Conservation (phyloP, 345 rosid genomes). For the Erysimum cheiranthoides region DNA sequence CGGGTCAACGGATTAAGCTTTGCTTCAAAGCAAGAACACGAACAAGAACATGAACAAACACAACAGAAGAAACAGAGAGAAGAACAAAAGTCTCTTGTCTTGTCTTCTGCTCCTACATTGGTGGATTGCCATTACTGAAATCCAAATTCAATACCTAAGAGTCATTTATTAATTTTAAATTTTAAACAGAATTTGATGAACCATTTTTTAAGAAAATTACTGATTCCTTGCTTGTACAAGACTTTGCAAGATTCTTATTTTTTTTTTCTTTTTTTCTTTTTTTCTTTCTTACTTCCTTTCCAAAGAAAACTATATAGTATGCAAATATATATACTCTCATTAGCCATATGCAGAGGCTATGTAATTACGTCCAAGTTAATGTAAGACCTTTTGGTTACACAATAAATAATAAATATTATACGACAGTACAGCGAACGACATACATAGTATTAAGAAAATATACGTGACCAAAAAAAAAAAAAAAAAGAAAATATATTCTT, state of each 20-base stretch:
- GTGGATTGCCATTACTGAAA: constrained; percentile 96
- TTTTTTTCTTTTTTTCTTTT: not conserved
- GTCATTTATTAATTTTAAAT: constrained; percentile 1
- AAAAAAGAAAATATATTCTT: not conserved
- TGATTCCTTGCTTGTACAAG: constrained; percentile 46
- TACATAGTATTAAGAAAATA: not conserved
- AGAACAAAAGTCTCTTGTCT: constrained; percentile 59
- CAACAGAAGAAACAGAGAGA: constrained; percentile 44
- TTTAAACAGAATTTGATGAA: constrained; percentile 35
- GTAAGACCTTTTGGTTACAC: constrained; percentile 2
- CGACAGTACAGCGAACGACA: not conserved
- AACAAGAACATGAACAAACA: constrained; percentile 51
- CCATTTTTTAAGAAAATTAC: constrained; percentile 10
- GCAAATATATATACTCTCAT: constrained; percentile 17
- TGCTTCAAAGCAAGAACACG: constrained; percentile 61
- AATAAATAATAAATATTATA: not conserved
- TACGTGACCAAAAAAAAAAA: too few species aligned
- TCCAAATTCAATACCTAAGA: constrained; percentile 7
- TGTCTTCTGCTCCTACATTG: constrained; percentile 80
- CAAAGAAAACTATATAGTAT: constrained; percentile 34
- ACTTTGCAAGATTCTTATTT: constrained; percentile 35
- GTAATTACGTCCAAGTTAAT: constrained; percentile 32
- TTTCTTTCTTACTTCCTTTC: constrained; percentile 9
- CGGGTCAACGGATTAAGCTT: constrained; percentile 54
- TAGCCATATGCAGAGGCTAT: constrained; percentile 31